Percentiles rank a stretch among this genome's conserved stretches.
Conservation (phyloP, 805 yeast genomes). For the Cyberlindnera sargentensis region DNA sequence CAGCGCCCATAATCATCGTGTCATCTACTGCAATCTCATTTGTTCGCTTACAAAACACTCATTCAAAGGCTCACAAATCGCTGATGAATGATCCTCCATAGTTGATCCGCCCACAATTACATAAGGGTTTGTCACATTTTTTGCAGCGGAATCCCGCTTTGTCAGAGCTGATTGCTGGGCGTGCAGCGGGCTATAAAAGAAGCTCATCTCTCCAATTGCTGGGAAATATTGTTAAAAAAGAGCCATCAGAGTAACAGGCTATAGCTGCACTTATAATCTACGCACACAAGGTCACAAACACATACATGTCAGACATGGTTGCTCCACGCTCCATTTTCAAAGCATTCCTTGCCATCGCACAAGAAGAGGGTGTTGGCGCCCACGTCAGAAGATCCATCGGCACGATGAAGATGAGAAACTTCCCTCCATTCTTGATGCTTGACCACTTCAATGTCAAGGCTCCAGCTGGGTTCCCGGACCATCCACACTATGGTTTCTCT, state of each 20-base stretch:
- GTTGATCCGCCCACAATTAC: background rate
- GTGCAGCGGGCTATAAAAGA: too few species aligned
- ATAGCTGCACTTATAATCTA: too few species aligned
- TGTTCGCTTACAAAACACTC: too few species aligned
- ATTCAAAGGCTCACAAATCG: too few species aligned
- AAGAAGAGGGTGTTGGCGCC: constrained; percentile 87
- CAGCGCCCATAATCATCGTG: too few species aligned
- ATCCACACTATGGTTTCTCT: constrained; percentile 79
- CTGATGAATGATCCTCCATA: background rate
- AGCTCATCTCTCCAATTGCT: too few species aligned
- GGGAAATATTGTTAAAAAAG: too few species aligned
- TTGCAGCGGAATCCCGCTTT: background rate
- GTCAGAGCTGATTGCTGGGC: background rate
- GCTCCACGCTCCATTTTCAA: constrained; percentile 41
- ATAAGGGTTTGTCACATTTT: background rate
- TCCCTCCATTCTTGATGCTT: constrained; percentile 74
- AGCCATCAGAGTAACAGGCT: too few species aligned
- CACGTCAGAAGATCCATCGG: constrained; percentile 78
- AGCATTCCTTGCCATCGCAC: constrained; percentile 54
- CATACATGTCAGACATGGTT: constrained; percentile 11
- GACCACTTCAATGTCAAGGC: constrained; percentile 67
- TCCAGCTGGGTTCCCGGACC: constrained; percentile 78
- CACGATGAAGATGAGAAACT: constrained; percentile 55
- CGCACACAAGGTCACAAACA: too few species aligned
- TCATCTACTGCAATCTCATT: too few species aligned